Evolutionary conservation across 306 rosid species (phyloP), one percentile per base, ranked within the genome.

Genomic region (Cyamopsis tetragonoloba): DNA sequence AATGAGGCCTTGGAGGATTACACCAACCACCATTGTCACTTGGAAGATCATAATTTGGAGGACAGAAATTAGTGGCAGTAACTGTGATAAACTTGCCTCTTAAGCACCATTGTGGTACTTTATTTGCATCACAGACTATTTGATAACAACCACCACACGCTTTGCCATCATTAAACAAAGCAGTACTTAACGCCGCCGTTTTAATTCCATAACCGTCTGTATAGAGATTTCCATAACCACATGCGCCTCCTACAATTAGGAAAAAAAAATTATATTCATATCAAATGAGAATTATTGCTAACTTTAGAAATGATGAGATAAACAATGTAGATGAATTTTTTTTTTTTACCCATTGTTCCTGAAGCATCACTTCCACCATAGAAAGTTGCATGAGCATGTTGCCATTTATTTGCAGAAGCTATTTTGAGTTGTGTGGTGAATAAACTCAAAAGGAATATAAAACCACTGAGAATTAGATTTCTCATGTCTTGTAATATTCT

Each of bases 11-110:
- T 6, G 91, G 91, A 72, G 87, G 91, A 42, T 85, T 85, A 64
- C 91, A 85, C 87, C 91, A 85, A 20, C 91, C 87, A 4, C 91
- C 91, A 69, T 85, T 63, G 48, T 85, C 77, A 70, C 17, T 82
- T 2, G 87, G 80, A 3, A 62, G 82, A 24, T 69, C 74, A 7
- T 26, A 74, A 82, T 76, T 85, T 57, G 92, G 91, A 2, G 96
- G 96, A 59, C 96, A 86, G 62, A 80, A 82, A 65, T 89, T 89
- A 18, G 96, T 89, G 15, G 92, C 85, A 27, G 96, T 89, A 30
- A 89, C 72, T 51, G 80, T 82, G 32, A 86, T 82, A 53, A 49
- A 68, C 71, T 78, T 77, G 7, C 83, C 86, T 67, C 34, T 71
- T 3, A 79, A 81, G 44, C 92, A 89, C 96, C 88, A 89, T 2